phyloP scores from a whole-genome alignment of 345 rosid species.

The Heritiera littoralis region DNA sequence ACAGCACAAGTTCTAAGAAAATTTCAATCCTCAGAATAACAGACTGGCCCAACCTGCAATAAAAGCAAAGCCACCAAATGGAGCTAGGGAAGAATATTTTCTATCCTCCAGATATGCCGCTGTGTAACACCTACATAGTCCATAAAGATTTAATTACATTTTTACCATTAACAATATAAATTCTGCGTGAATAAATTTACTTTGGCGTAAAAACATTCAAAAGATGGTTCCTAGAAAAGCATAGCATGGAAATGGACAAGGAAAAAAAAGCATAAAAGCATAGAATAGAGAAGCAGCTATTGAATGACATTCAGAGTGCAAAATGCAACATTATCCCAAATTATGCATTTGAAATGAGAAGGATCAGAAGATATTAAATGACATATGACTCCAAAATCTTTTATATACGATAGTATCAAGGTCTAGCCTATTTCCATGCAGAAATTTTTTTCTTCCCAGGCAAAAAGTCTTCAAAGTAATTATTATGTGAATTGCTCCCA shows the following conservation, averaged over 20 bases:
- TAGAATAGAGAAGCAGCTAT: background rate
- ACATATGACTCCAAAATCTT: background rate
- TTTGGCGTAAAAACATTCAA: background rate
- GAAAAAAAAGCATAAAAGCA: background rate
- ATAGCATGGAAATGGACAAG: background rate
- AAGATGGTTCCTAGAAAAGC: background rate
- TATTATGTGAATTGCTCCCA: background rate
- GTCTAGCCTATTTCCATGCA: background rate
- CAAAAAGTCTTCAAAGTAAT: background rate
- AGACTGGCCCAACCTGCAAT: slow-evolving; percentile 86
- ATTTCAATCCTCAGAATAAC: slow-evolving; percentile 48
- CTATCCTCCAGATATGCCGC: slow-evolving; percentile 84
- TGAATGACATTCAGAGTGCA: background rate
- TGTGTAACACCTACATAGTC: slow-evolving; percentile 69
- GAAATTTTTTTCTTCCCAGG: background rate
- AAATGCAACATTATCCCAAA: background rate
- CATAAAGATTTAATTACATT: background rate
- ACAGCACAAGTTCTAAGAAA: background rate
- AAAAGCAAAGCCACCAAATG: slow-evolving; percentile 88
- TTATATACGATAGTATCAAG: background rate
- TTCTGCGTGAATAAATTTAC: background rate
- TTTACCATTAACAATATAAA: background rate
- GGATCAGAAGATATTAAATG: background rate
- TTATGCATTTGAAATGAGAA: background rate
- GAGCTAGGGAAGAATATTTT: slow-evolving; percentile 72